These are phyloP conservation scores for Blastobotrys capitulatus DNA, from an alignment of 1,139 yeast species.

Conservation along the genomic window DNA sequence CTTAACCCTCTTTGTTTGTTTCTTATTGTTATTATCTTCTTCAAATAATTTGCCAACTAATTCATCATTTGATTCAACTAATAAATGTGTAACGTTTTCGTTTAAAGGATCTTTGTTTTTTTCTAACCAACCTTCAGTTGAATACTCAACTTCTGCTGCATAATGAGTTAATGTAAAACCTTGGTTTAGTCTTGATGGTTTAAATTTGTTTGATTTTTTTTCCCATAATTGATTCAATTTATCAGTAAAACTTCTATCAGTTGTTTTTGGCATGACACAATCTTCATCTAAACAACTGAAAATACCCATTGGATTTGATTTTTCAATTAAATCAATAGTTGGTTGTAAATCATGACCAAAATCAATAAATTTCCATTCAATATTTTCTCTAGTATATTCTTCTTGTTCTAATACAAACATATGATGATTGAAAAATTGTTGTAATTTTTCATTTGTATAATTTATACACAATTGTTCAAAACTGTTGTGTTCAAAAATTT, in stretches of 20 bases:
- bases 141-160: conserved; percentile 93
- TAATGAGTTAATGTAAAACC: conserved; percentile 80
- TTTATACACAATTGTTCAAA: conserved; percentile 97
- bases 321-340: conserved; percentile 87
- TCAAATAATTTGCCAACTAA: conserved; percentile 48
- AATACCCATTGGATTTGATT: conserved; percentile 71
- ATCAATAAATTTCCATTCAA: conserved; percentile 94
- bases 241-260: conserved; percentile 77
- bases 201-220: conserved; percentile 54
- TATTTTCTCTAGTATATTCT: conserved; percentile 87
- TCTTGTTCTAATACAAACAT: conserved; percentile 96
- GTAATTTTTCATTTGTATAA: conserved; percentile 92
- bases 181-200: conserved; percentile 53
- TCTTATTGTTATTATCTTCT: conserved; percentile 18
- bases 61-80: conserved; percentile 51
- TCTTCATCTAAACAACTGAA: conserved; percentile 89
- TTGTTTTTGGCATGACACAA: conserved; percentile 87
- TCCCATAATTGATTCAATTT: conserved; percentile 65
- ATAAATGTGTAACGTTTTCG: conserved; percentile 58
- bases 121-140: conserved; percentile 88
- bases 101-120: conserved; percentile 93
- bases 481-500: conserved; percentile 83
- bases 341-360: conserved; percentile 96
- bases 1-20: conserved; percentile 24
- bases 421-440: conserved; percentile 96